These are phyloP conservation scores for Lentinula raphanica DNA, from an alignment of 768 basidiomycete species.

Conservation along the genomic window DNA sequence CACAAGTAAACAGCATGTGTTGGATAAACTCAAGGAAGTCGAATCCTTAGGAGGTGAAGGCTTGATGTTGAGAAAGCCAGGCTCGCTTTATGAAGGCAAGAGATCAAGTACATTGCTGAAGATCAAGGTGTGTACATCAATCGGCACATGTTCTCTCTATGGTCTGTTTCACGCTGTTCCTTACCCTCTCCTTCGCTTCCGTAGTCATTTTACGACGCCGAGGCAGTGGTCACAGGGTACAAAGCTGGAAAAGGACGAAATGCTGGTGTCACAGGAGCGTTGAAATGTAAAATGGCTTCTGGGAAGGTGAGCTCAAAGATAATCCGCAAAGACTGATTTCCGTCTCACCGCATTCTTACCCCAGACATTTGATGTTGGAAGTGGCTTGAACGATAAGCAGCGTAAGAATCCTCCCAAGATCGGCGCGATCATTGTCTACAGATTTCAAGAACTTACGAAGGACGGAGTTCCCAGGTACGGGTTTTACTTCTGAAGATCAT, in stretches of 20 bases:
- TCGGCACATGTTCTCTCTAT: neutral
- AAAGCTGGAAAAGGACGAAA: conserved; percentile 47
- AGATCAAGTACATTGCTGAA: conserved; percentile 48
- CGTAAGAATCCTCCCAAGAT: conserved; percentile 50
- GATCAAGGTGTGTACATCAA: conserved; percentile 38
- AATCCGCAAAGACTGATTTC: neutral
- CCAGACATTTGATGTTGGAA: conserved; percentile 53
- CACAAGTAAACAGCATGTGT: conserved; percentile 42
- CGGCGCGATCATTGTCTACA: conserved; percentile 51
- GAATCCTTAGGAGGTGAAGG: conserved; percentile 55
- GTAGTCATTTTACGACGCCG: conserved; percentile 58
- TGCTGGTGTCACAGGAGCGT: conserved; percentile 41
- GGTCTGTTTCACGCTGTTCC: neutral
- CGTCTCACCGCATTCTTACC: neutral
- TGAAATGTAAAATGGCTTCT: conserved; percentile 56
- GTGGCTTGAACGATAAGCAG: conserved; percentile 49
- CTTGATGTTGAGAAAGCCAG: conserved; percentile 49
- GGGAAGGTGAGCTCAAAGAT: conserved; percentile 38
- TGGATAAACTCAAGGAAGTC: conserved; percentile 48
- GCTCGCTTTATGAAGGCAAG: conserved; percentile 47
- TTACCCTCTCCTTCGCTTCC: neutral
- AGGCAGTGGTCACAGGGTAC: conserved; percentile 57
- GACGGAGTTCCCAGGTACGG: conserved; percentile 52
- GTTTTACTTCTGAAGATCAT: neutral
- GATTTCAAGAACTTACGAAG: conserved; percentile 55